A percentile compares a stretch with the other conserved stretches of the same genome.
phyloP scores from a whole-genome alignment of 2,329 filamentous ascomycete genomes.

The Diaporthe capsici region DNA sequence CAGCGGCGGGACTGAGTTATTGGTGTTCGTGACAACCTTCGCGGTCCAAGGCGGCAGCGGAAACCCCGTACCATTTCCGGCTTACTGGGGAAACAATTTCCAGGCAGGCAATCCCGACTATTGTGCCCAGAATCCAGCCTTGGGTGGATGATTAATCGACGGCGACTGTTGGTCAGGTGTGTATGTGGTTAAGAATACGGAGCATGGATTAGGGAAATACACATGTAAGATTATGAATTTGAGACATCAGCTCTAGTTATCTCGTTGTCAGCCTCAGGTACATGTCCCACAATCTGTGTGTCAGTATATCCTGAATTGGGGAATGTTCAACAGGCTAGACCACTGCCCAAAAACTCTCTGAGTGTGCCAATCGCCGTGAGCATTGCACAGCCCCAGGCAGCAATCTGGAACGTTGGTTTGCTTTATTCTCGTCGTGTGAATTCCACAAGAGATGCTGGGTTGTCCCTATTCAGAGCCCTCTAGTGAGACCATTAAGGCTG shows the following conservation, averaged over 20 bases:
- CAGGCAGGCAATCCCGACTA: slow-evolving; percentile 41
- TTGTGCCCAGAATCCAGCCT: slow-evolving; percentile 25
- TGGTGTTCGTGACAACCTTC: slow-evolving; percentile 45
- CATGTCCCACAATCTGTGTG: not conserved
- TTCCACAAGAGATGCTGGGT: not conserved
- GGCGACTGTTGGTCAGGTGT: not conserved
- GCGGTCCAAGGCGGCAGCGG: slow-evolving; percentile 31
- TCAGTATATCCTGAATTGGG: not conserved
- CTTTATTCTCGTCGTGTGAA: not conserved
- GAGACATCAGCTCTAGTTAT: not conserved
- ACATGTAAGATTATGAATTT: not conserved
- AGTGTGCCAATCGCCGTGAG: not conserved
- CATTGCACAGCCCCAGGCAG: not conserved
- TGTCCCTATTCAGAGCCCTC: not conserved
- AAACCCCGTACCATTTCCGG: not conserved
- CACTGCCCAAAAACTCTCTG: not conserved
- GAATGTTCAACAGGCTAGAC: not conserved
- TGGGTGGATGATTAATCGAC: not conserved
- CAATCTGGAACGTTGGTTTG: not conserved
- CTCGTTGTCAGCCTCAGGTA: not conserved
- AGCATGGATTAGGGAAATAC: not conserved
- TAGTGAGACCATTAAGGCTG: not conserved
- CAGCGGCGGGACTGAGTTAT: slow-evolving; percentile 47
- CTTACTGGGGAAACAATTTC: slow-evolving; percentile 46
- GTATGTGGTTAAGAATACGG: not conserved